These are phyloP conservation scores for Saccharomycopsis fermentans DNA, from an alignment of 805 yeast species.

Conservation along the genomic window DNA sequence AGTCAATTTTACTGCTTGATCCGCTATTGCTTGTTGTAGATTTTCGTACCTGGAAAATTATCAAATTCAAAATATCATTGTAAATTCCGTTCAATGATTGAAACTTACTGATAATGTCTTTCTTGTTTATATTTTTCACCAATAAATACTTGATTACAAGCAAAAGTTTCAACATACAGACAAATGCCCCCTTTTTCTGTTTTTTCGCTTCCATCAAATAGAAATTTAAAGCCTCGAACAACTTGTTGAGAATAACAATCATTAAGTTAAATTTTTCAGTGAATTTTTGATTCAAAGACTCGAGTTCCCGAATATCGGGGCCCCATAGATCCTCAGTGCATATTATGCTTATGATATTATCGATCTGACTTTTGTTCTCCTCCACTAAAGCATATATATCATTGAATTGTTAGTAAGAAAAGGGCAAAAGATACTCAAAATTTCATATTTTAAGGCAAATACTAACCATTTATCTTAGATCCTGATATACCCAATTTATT, in stretches of 20 bases:
- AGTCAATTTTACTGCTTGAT: neutral
- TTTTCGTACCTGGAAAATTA: neutral
- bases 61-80: constrained; percentile 7
- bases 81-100: constrained; percentile 7
- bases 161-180: constrained; percentile 8
- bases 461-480: neutral
- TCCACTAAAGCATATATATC: neutral
- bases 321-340: constrained; percentile 8
- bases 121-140: constrained; percentile 3
- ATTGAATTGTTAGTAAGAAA: neutral
- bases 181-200: neutral
- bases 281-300: constrained; percentile 1
- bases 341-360: constrained; percentile 10
- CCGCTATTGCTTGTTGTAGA: neutral
- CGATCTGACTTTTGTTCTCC: constrained; percentile 20
- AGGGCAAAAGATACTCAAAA: too few species aligned
- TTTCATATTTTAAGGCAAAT: neutral
- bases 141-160: constrained; percentile 10
- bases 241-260: constrained; percentile 2
- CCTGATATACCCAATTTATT: neutral
- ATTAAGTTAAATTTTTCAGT: constrained; percentile 2
- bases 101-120: neutral
- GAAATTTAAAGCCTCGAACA: constrained; percentile 2
- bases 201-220: neutral
- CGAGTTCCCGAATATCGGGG: constrained; percentile 1